Evolutionary conservation across 805 yeast species (phyloP).

Genomic region (Saccharomycopsis sp.): DNA sequence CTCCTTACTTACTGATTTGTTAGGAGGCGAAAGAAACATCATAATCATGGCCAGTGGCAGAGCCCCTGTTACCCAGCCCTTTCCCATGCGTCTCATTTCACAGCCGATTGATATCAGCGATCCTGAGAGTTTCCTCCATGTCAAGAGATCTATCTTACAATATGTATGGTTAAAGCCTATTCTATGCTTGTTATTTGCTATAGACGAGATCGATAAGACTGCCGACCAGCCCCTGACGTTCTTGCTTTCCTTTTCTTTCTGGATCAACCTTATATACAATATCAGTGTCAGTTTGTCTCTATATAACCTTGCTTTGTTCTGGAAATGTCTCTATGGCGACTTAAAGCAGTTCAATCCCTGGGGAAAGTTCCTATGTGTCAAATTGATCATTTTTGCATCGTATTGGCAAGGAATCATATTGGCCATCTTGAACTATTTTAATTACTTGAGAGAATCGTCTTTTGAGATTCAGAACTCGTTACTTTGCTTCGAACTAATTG

Average conservation of each 20-base stretch:
- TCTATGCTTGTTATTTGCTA: conserved; percentile 50
- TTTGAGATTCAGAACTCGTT: conserved; percentile 68
- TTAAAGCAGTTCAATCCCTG: conserved; percentile 77
- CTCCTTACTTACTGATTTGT: conserved; percentile 67
- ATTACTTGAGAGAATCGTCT: conserved; percentile 32
- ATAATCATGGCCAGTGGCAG: conserved; percentile 66
- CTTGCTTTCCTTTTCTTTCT: conserved; percentile 44
- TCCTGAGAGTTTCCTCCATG: conserved; percentile 66
- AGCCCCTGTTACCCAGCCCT: conserved; percentile 58
- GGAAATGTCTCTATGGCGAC: conserved; percentile 83
- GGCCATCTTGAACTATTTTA: conserved; percentile 44
- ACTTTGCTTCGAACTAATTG: conserved; percentile 76
- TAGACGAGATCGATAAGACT: conserved; percentile 41
- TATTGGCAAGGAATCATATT: conserved; percentile 87
- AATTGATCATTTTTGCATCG: conserved; percentile 91
- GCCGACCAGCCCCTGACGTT: conserved; percentile 38
- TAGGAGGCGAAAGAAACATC: conserved; percentile 90
- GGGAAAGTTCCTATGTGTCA: conserved; percentile 89
- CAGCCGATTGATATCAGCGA: conserved; percentile 75
- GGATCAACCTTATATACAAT: conserved; percentile 70
- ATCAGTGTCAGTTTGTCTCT: conserved; percentile 73
- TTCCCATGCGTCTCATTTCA: conserved; percentile 46
- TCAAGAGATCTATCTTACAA: conserved; percentile 84
- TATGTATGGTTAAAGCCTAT: conserved; percentile 93
- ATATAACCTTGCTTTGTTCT: conserved; percentile 80